Evolutionary conservation across 2,329 filamentous ascomycete genomes (phyloP).

Genomic region (Calonectria pseudoturangicola): DNA sequence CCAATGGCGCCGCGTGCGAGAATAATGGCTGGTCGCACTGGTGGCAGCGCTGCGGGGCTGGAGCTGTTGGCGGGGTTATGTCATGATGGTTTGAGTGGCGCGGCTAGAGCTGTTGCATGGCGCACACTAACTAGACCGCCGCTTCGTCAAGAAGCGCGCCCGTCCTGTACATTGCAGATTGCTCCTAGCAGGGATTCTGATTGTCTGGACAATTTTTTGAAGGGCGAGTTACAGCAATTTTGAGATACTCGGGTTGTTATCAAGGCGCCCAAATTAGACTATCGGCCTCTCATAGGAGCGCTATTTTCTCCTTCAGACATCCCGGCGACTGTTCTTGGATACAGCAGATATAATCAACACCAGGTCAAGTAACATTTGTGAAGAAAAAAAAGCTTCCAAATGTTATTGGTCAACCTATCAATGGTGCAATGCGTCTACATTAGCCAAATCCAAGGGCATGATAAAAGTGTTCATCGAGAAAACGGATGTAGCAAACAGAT

Average conservation of each 20-base stretch:
- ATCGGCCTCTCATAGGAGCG: not conserved
- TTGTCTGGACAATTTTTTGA: not conserved
- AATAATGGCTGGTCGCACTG: slow-evolving; percentile 19
- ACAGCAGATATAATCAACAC: not conserved
- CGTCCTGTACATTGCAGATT: not conserved
- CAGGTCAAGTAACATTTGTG: not conserved
- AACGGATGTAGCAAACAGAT: not conserved
- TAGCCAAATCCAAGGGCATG: no score
- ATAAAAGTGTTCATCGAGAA: not conserved
- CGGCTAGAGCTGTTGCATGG: slow-evolving; percentile 38
- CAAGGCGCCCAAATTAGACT: not conserved
- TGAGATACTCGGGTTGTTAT: not conserved
- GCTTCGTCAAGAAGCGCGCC: not conserved
- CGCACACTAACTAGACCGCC: not conserved
- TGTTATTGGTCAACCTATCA: no score
- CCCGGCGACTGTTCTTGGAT: not conserved
- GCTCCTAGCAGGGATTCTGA: not conserved
- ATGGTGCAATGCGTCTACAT: no score
- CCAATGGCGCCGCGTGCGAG: not conserved
- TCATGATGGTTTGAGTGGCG: slow-evolving; percentile 48
- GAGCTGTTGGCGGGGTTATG: slow-evolving; percentile 35
- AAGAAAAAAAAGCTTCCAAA: no score
- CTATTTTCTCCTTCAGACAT: not conserved
- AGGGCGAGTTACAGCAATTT: not conserved
- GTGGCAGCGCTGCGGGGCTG: slow-evolving; percentile 32